phyloP scores from a whole-genome alignment of 805 yeast genomes.

The Spathaspora arborariae region DNA sequence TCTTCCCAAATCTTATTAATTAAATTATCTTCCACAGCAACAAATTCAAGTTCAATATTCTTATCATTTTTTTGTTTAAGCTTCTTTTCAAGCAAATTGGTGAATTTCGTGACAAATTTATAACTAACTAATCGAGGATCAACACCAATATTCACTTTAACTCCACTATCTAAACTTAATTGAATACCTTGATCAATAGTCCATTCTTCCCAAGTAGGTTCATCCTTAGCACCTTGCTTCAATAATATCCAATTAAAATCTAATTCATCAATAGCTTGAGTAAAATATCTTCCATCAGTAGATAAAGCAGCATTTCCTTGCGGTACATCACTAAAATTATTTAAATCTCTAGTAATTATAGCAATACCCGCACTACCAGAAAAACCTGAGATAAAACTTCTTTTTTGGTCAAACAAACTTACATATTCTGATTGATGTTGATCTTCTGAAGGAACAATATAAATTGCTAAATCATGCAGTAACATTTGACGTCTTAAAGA shows the following conservation, averaged over 20 bases:
- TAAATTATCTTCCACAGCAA: slow-evolving; percentile 55
- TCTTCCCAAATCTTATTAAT: slow-evolving; percentile 71
- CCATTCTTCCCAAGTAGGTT: slow-evolving; percentile 60
- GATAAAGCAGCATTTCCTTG: slow-evolving; percentile 54
- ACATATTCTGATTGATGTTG: slow-evolving; percentile 65
- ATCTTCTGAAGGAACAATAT: slow-evolving; percentile 59
- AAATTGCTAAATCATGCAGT: slow-evolving; percentile 44
- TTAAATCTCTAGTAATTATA: slow-evolving; percentile 50
- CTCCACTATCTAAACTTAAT: slow-evolving; percentile 45
- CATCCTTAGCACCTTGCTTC: slow-evolving; percentile 47
- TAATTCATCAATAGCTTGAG: slow-evolving; percentile 54
- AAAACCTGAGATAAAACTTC: slow-evolving; percentile 57
- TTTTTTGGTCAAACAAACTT: slow-evolving; percentile 48
- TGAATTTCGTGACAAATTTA: slow-evolving; percentile 19
- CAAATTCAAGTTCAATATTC: slow-evolving; percentile 39
- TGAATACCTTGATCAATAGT: slow-evolving; percentile 48
- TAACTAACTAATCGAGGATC: slow-evolving; percentile 50
- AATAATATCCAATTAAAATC: slow-evolving; percentile 59
- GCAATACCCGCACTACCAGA: slow-evolving; percentile 63
- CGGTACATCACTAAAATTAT: slow-evolving; percentile 48
- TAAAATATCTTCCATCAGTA: slow-evolving; percentile 60
- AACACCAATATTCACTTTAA: slow-evolving; percentile 35
- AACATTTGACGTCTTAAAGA: slow-evolving; percentile 57
- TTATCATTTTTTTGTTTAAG: slow-evolving; percentile 14
- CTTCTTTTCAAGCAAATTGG: slow-evolving; percentile 30